Evolutionary conservation across 768 basidiomycete species (phyloP), one percentile per base, ranked within the genome.

Genomic region (Suillus tomentosus): DNA sequence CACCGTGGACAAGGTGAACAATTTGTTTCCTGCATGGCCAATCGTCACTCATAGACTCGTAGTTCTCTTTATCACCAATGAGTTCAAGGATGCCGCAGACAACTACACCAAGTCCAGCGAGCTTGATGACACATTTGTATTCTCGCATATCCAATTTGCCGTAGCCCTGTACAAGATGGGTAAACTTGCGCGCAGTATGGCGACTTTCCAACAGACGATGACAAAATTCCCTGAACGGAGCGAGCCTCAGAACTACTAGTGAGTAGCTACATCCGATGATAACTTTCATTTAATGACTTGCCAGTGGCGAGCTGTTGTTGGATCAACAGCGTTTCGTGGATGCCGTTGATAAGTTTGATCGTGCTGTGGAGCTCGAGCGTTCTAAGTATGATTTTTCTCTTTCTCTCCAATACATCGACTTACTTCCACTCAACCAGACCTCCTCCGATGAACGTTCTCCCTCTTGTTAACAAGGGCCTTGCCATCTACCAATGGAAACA

Each of bases 401-500:
- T 62, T 36, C 17, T 6, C n/a, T 13, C 0, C 6, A 17, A 34
- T 11, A 54, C 11, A 13, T n/a, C 6, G 2, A 10, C 10, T 50
- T 6, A 10, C 22, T 60, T 50, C 59, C 69, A 39, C 64, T 31
- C 59, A 67, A 31, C 55, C 60, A 72, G 68, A 66, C 80, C 64
- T 71, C 85, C 71, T 72, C 89, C 82, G 31, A 79, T 79, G 60
- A 99, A 99, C 74, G 96, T 97, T 27, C 84, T 99, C 3, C 92
- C 96, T 0, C 80, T 96, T 51, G 95, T 99, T 61, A 99, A 99
- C 87, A 97, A 96, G 74, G 95, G 96, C n/a, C 89, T 99, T 24
- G 91, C 95, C 0, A 72, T 98, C 56, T 99, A 89, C 84, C 97
- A 99, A 79, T 95, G 91, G 92, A 92, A 94, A 75, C 91, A 96